Conservation (phyloP, 768 basidiomycete species). For the Leccinum longicurvipes region DNA sequence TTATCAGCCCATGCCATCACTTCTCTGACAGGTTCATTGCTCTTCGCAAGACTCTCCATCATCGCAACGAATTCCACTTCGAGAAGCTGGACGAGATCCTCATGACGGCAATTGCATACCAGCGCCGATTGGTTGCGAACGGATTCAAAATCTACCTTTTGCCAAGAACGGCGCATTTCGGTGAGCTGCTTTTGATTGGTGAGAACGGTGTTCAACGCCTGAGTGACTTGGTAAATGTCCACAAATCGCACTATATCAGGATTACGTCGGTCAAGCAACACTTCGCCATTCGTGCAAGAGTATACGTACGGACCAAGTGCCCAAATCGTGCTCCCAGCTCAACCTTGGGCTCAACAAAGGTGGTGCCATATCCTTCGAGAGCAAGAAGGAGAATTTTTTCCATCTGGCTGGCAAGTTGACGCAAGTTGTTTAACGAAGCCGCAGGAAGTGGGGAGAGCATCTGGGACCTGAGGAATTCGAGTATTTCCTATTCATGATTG, state of each 20-base stretch:
- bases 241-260: constrained; percentile 71
- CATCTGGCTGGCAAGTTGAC: constrained; percentile 87
- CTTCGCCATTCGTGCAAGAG: neutral
- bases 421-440: constrained; percentile 63
- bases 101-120: constrained; percentile 90
- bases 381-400: constrained; percentile 83
- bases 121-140: constrained; percentile 91
- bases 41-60: constrained; percentile 69
- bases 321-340: constrained; percentile 89
- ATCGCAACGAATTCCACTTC: constrained; percentile 82
- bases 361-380: constrained; percentile 78
- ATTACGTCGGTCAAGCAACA: constrained; percentile 7
- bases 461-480: constrained; percentile 80
- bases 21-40: constrained; percentile 76
- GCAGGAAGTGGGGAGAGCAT: constrained; percentile 77
- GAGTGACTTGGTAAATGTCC: constrained; percentile 89
- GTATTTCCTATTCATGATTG: constrained; percentile 62
- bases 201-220: constrained; percentile 83
- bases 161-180: constrained; percentile 88
- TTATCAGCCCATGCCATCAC: constrained; percentile 92
- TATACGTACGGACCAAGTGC: constrained; percentile 76
- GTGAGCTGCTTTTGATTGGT: constrained; percentile 80
- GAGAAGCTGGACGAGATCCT: constrained; percentile 79
- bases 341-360: constrained; percentile 89
- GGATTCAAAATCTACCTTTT: constrained; percentile 85